Base-by-base conservation (phyloP, 2,329 filamentous ascomycete species). In the Beauveria scarabaeidicola region DNA sequence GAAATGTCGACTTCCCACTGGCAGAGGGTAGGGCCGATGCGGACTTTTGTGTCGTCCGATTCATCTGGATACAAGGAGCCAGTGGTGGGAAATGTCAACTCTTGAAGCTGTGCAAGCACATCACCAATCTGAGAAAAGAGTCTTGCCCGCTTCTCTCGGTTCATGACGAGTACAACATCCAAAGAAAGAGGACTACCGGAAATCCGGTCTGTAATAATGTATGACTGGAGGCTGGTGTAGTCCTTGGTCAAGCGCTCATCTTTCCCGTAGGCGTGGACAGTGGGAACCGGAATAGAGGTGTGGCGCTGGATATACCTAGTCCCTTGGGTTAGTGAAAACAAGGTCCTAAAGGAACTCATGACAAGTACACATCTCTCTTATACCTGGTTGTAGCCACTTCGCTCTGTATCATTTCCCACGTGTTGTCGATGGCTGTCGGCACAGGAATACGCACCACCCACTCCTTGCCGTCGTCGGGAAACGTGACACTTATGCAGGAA, bases 371-470 rank as follows among this genome's bases (percentile, higher is more conserved):
- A n/a, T n/a, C n/a, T 36, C 2, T 15, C 5, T 36, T 19, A 29
- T 40, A 56, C 53, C 9, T 25, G 5, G 38, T n/a, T 7, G 43
- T 48, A 1, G 53, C 53, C 5, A 15, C 43, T n/a, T 56, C 53
- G 8, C n/a, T 56, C 4, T 6, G 27, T 7, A 56, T 19, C 19
- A 38, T 25, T 3, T 48, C 29, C 53, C 53, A 56, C 0, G 25
- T 29, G 1, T 19, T 23, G 5, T 8, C 19, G 9, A 27, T 6
- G 4, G 29, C 9, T 10, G 53, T n/a, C 43, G 43, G n/a, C 2
- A 19, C 5, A 5, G 53, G 29, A 19, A 56, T 48, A 21, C 53
- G 53, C 9, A 56, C 29, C 27, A 38, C 43, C 53, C 43, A 56
- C 21, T 56, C 29, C 7, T 38, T 21, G 1, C 19, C 53, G 13